phyloP scores from a whole-genome alignment of 257 asterid genomes.

The Nicotiana otophora region DNA sequence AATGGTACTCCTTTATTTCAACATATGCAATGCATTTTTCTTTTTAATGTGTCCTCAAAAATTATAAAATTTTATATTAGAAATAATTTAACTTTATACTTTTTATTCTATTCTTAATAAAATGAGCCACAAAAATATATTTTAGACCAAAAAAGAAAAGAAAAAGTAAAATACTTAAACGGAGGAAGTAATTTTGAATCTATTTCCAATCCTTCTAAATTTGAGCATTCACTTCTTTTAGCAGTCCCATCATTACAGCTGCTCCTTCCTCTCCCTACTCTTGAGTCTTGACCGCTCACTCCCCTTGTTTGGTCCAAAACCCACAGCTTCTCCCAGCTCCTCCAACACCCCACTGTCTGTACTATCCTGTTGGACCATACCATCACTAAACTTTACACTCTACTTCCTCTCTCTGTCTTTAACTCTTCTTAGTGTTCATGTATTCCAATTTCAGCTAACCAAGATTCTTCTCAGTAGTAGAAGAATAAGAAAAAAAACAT shows the following conservation, averaged over 20 bases:
- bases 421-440: not conserved
- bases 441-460: not conserved
- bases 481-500: not conserved
- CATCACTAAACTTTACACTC: not conserved
- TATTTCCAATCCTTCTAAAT: not conserved
- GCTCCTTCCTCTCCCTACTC: not conserved
- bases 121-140: too few species aligned
- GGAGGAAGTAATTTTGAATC: too few species aligned
- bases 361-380: not conserved
- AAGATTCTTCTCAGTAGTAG: not conserved
- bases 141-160: too few species aligned
- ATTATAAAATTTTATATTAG: too few species aligned
- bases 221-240: not conserved
- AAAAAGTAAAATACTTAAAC: too few species aligned
- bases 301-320: not conserved
- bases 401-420: not conserved
- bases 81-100: too few species aligned
- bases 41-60: too few species aligned
- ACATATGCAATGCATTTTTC: too few species aligned
- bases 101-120: too few species aligned
- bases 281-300: not conserved
- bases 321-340: not conserved
- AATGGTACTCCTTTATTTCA: too few species aligned
- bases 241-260: constrained; percentile 11
- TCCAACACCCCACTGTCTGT: not conserved